Conservation (phyloP, 1,284 basidiomycete genomes). For the Microbotryum saponariae region DNA sequence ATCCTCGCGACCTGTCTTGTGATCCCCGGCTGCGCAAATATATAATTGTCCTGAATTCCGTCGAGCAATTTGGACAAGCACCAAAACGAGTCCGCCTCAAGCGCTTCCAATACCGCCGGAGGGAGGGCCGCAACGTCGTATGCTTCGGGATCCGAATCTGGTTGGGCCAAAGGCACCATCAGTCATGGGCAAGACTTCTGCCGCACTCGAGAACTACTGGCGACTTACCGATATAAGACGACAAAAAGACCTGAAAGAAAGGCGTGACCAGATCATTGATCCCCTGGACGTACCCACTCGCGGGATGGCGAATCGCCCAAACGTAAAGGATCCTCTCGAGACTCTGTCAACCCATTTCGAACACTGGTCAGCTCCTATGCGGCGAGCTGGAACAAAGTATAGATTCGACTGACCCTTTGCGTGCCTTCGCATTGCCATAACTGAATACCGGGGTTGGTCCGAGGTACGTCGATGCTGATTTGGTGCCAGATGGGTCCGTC, state of each 20-base stretch:
- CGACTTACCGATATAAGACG: conserved; percentile 69
- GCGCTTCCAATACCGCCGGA: conserved; percentile 59
- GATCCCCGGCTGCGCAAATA: conserved; percentile 87
- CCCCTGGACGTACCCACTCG: conserved; percentile 92
- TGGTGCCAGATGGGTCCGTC: conserved; percentile 96
- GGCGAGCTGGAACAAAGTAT: neutral
- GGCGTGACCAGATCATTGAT: conserved; percentile 95
- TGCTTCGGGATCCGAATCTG: conserved; percentile 76
- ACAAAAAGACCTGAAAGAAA: conserved; percentile 88
- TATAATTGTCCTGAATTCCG: conserved; percentile 96
- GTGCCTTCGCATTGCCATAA: conserved; percentile 83
- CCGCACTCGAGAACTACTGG: neutral
- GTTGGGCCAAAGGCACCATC: neutral
- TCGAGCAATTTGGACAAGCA: conserved; percentile 86
- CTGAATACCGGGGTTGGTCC: conserved; percentile 80
- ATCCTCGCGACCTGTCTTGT: conserved; percentile 82
- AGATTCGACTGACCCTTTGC: conserved; percentile 61
- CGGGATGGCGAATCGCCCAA: conserved; percentile 94
- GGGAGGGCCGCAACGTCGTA: conserved; percentile 75
- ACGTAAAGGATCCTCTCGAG: conserved; percentile 90
- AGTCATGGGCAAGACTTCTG: neutral
- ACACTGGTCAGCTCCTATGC: conserved; percentile 16
- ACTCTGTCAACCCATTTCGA: conserved; percentile 48
- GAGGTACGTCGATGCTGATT: conserved; percentile 91
- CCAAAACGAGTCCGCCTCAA: conserved; percentile 96